phyloP scores from a whole-genome alignment of 495 filamentous ascomycete species.

The Lophiostoma macrostomum region DNA sequence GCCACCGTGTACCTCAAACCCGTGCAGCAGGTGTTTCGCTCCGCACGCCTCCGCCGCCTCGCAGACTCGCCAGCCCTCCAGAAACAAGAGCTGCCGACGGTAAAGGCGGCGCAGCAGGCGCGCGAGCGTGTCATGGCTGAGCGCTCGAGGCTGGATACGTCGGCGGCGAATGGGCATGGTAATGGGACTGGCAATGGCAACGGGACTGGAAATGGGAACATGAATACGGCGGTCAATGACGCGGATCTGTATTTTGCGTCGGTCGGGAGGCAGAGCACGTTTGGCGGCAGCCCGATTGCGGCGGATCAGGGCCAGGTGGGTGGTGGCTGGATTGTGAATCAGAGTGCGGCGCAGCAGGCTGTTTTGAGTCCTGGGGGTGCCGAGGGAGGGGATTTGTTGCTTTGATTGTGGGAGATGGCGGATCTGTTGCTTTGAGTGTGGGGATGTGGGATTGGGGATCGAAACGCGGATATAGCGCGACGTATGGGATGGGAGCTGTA shows the following conservation, averaged over 20 bases:
- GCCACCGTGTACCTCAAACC: conserved; percentile 98
- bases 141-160: conserved; percentile 13
- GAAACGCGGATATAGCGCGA: background rate
- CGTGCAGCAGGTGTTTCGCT: conserved; percentile 95
- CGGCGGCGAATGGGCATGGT: conserved; percentile 43
- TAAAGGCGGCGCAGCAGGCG: conserved; percentile 47
- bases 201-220: conserved; percentile 6
- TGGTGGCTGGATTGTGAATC: conserved; percentile 61
- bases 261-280: conserved; percentile 42
- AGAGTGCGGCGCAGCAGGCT: conserved; percentile 59
- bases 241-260: conserved; percentile 49
- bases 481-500: no score
- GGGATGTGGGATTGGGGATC: background rate
- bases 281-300: conserved; percentile 42
- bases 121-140: conserved; percentile 33
- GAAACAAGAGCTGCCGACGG: conserved; percentile 42
- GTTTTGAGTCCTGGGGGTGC: conserved; percentile 50
- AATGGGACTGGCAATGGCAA: conserved; percentile 46
- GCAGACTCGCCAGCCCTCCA: conserved; percentile 82
- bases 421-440: conserved; percentile 12
- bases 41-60: conserved; percentile 74
- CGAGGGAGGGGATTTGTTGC: conserved; percentile 54
- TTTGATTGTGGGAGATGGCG: conserved; percentile 5
- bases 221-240: conserved; percentile 24
- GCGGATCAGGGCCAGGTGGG: conserved; percentile 34